Base-by-base conservation (phyloP, 495 filamentous ascomycete species). In the Aspergillus nanangensis region DNA sequence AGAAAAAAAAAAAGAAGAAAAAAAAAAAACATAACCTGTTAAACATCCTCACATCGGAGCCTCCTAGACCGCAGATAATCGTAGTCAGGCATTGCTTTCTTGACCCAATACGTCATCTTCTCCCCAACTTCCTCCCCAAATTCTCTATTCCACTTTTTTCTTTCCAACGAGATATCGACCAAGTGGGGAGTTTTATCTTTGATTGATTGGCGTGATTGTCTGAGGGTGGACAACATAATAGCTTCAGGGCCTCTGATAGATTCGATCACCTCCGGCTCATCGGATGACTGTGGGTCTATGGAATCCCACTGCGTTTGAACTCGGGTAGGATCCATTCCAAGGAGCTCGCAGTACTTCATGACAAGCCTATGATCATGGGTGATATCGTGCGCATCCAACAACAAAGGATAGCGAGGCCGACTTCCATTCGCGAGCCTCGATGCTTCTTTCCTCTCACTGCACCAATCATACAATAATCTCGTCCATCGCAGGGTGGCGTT, bases 351-450 rank as follows among this genome's bases (percentile, higher is more conserved):
- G 32, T 59, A 63, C 25, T 40, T 51, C 1, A 44, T n/a, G 1
- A 72, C 52, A 3, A 63, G 37, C 11, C 48, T 49, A n/a, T 53
- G 60, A 3, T 54, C 25, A 1, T 51, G 40, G 20, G 68, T 67
- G 29, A 68, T 38, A 44, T 72, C 69, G 35, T 69, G 50, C 2
- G 69, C 67, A 41, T 72, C 69, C 15, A 72, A 47, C 4, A 72
- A 39, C 5, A 69, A 24, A n/a, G n/a, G n/a, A n/a, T n/a, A n/a
- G n/a, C n/a, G n/a, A n/a, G n/a, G n/a, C n/a, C n/a, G n/a, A n/a
- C n/a, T n/a, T n/a, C n/a, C n/a, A n/a, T n/a, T n/a, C n/a, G n/a
- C n/a, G n/a, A n/a, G n/a, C n/a, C n/a, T n/a, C 3, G 69, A 67
- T 36, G 45, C 49, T 11, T 4, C 39, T 3, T 19, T 0, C 34